Conservation (phyloP, 73 alveolate species). For the Durusdinium trenchii region DNA sequence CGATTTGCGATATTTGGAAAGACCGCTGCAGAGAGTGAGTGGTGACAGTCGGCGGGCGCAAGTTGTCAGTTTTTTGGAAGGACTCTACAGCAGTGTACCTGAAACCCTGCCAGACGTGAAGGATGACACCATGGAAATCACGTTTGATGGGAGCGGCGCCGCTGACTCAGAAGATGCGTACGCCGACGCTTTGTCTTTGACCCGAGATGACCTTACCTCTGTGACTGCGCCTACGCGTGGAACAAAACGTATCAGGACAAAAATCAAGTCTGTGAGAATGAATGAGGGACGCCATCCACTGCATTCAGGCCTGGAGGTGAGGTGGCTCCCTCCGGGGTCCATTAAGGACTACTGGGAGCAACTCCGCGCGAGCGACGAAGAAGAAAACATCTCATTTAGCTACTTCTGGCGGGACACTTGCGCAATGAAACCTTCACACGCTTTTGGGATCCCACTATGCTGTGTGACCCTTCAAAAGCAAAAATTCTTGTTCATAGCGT, state of each 20-base stretch:
- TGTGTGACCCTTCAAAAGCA: too few species aligned
- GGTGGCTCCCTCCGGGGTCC: conserved; percentile 5
- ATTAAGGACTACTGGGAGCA: conserved; percentile 34
- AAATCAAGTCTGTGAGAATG: neutral
- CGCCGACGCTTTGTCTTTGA: neutral
- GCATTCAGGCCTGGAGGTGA: neutral
- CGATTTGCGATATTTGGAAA: neutral
- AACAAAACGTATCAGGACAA: neutral
- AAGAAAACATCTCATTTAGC: neutral
- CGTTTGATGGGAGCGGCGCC: neutral
- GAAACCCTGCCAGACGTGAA: conserved; percentile 30
- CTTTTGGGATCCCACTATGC: neutral
- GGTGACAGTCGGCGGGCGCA: neutral
- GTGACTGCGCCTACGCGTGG: neutral
- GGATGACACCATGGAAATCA: neutral
- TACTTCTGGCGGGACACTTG: neutral
- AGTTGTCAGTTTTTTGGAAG: neutral
- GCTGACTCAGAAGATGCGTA: neutral
- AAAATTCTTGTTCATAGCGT: neutral
- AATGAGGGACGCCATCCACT: neutral
- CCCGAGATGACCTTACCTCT: neutral
- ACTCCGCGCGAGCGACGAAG: neutral
- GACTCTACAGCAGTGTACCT: neutral
- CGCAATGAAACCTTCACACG: neutral
- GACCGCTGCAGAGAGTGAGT: neutral